Base-by-base conservation (phyloP, 2,329 filamentous ascomycete genomes). In the Exophiala bonariae region DNA sequence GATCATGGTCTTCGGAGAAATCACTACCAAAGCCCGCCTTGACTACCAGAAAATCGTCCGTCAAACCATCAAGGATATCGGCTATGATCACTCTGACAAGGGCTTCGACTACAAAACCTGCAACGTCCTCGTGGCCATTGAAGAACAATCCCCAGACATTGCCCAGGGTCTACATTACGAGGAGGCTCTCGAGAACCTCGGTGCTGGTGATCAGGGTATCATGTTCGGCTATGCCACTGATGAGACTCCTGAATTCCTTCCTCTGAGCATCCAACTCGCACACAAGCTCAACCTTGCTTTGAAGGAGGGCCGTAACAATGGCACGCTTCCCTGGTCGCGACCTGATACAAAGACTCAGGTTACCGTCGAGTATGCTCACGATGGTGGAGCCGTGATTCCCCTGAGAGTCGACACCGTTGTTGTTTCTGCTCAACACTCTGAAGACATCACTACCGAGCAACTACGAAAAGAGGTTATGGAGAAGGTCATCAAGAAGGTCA, bases 171-270 rank as follows among this genome's bases (percentile, higher is more conserved):
- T 99, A 48, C 89, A 97, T 81, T 95, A 95, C 74, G 93, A 99
- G 60, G 82, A 96, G 80, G 90, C 89, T 61, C 86, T 99, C 40
- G 93, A 99, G 84, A 86, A 95, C 77, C 86, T 99, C 59, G 93
- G 93, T 75, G 93, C 93, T 56, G 93, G 93, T 86, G 93, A 99
- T 77, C 93, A 99, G 81, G 93, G 93, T 81, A 96, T 99, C 81
- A 99, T 99, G 93, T 99, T 99, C 76, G 93, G 93, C 66, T 99
- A 99, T 82, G 93, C 93, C 73, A 96, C 93, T 66, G 93, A 99
- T 67, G 93, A 99, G 83, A 97, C 93, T 64, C 91, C 92, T 55
- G 93, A 99, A 79, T 83, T 95, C 63, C 88, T 97, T 70, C 93
- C 93, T 60, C 80, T 99, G 66, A 97, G 92, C 65, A 81, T 97